Conservation (phyloP, 176 grass and related monocot genomes). For the Elaeis guineensis region DNA sequence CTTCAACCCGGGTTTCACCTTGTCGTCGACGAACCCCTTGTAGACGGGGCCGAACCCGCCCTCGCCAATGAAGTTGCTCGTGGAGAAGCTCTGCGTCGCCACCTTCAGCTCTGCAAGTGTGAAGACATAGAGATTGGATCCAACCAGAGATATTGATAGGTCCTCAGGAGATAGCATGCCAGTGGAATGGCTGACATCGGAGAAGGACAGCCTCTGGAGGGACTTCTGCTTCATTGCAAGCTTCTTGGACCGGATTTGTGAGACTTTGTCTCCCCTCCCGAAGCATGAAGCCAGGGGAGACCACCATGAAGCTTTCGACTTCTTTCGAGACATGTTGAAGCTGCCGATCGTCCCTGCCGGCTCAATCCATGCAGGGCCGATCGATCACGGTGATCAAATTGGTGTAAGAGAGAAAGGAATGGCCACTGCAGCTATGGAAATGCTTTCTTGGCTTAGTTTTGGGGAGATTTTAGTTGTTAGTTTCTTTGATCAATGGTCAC, state of each 20-base stretch:
- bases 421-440: too few relatives aligned
- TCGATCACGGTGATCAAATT: neutral
- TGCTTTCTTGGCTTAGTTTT: too few relatives aligned
- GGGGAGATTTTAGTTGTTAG: too few relatives aligned
- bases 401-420: too few relatives aligned
- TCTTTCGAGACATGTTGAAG: slow-evolving; percentile 18
- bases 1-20: slow-evolving; percentile 48
- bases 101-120: slow-evolving; percentile 63
- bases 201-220: slow-evolving; percentile 53
- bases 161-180: slow-evolving; percentile 80
- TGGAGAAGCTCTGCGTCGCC: slow-evolving; percentile 58
- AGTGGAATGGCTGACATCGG: slow-evolving; percentile 46
- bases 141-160: slow-evolving; percentile 70
- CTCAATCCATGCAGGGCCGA: neutral
- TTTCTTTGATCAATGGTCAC: too few relatives aligned
- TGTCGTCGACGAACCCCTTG: slow-evolving; percentile 85
- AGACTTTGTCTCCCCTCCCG: slow-evolving; percentile 1
- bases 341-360: neutral
- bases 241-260: slow-evolving; percentile 19
- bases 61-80: slow-evolving; percentile 80
- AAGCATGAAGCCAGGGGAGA: slow-evolving; percentile 65
- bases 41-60: slow-evolving; percentile 82
- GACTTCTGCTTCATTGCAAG: slow-evolving; percentile 10
- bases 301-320: slow-evolving; percentile 24
- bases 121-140: slow-evolving; percentile 69